Evolutionary conservation across 345 rosid genomes (phyloP).

Genomic region (Chamaenerion angustifolium): DNA sequence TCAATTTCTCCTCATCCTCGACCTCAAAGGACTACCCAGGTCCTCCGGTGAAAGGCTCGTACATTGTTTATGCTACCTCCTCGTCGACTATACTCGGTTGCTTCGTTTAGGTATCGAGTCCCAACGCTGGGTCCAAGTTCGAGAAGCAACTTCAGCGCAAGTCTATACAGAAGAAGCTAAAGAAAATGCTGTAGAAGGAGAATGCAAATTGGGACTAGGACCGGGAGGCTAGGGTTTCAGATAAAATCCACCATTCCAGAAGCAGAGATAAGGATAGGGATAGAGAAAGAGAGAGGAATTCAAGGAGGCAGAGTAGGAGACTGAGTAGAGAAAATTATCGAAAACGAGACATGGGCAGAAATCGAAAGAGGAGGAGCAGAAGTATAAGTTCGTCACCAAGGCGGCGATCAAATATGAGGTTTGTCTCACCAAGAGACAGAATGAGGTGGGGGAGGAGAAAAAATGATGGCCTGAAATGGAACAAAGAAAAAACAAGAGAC

Average conservation of each 20-base stretch:
- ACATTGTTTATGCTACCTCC: constrained; percentile 17
- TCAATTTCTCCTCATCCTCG: constrained; percentile 51
- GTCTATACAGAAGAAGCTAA: constrained; percentile 58
- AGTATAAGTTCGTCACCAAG: constrained; percentile 24
- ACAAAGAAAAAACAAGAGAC: constrained; percentile 19
- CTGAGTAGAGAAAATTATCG: constrained; percentile 25
- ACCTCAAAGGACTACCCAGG: constrained; percentile 41
- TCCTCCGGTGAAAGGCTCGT: constrained; percentile 39
- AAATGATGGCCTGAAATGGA: background rate
- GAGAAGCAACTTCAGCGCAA: constrained; percentile 53
- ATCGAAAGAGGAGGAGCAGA: constrained; percentile 10
- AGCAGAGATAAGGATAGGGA: constrained; percentile 19
- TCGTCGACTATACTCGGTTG: constrained; percentile 55
- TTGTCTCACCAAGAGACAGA: constrained; percentile 9
- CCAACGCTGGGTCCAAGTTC: constrained; percentile 27
- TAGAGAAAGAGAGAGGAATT: constrained; percentile 20
- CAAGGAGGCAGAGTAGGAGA: constrained; percentile 28
- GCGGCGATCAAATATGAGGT: constrained; percentile 17
- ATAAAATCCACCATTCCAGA: too few species aligned
- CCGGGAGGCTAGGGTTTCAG: constrained; percentile 16
- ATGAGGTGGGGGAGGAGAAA: constrained; percentile 20
- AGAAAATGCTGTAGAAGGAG: constrained; percentile 29
- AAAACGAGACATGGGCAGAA: constrained; percentile 17
- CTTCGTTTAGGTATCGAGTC: constrained; percentile 62
- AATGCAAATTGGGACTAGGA: constrained; percentile 2